Conservation (phyloP, 2,329 filamentous ascomycete genomes). For the Colletotrichum spinosum region DNA sequence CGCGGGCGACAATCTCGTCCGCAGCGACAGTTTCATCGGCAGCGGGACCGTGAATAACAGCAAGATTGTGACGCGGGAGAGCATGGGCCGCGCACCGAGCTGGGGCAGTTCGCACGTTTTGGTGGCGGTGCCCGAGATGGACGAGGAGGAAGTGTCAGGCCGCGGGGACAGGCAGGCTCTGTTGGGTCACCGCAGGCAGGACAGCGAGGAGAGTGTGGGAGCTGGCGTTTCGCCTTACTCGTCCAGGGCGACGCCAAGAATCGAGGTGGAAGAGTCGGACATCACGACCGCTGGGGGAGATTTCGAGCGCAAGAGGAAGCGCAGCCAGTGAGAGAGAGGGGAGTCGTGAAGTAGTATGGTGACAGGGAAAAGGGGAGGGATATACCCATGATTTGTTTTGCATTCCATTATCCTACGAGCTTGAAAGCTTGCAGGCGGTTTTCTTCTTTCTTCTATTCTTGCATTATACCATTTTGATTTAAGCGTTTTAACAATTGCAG, state of each 20-base stretch:
- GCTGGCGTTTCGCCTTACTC: constrained; percentile 1
- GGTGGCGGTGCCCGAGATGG: constrained; percentile 54
- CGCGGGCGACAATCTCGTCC: constrained; percentile 32
- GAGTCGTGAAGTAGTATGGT: neutral
- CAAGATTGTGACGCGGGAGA: constrained; percentile 37
- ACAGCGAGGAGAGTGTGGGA: constrained; percentile 22
- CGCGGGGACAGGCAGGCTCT: constrained; percentile 45
- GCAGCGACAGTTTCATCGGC: constrained; percentile 43
- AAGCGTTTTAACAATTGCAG: constrained; percentile 19
- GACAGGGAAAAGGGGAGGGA: constrained; percentile 8
- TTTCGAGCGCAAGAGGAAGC: constrained; percentile 44
- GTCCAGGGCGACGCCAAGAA: constrained; percentile 9
- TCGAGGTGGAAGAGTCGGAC: constrained; percentile 39
- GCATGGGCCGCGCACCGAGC: constrained; percentile 47
- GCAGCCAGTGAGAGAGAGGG: constrained; percentile 14
- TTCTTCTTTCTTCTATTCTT: constrained; percentile 6
- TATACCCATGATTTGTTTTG: constrained; percentile 28
- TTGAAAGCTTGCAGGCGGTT: neutral
- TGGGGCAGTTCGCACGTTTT: constrained; percentile 51
- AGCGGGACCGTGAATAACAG: constrained; percentile 38
- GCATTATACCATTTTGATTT: constrained; percentile 18
- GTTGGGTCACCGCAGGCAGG: constrained; percentile 39
- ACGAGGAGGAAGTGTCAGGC: constrained; percentile 42
- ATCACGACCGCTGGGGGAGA: constrained; percentile 42
- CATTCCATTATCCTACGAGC: constrained; percentile 8